These are phyloP conservation scores for Leccinum obscurum DNA, from an alignment of 768 basidiomycete genomes.

Conservation along the genomic window DNA sequence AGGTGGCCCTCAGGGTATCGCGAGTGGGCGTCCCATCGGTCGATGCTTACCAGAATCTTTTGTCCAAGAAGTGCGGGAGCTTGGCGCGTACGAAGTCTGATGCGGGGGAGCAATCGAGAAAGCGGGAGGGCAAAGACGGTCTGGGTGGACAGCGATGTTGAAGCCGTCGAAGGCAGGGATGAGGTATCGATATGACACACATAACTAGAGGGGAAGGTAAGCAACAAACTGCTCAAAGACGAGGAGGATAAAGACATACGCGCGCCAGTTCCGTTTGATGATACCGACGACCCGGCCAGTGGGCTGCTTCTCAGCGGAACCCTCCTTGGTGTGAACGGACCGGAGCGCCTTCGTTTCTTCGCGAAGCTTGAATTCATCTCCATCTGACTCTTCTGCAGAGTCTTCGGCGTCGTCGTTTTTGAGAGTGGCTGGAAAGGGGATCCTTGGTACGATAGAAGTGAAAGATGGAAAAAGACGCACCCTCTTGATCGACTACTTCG, in stretches of 20 bases:
- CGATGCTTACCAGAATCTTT: conserved; percentile 95
- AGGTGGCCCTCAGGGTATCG: conserved; percentile 98
- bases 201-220: conserved; percentile 58
- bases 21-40: conserved; percentile 84
- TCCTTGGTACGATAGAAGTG: not conserved
- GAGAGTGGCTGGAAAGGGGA: conserved; percentile 56
- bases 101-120: conserved; percentile 87
- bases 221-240: conserved; percentile 29
- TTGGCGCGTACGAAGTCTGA: conserved; percentile 92
- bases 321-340: conserved; percentile 24
- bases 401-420: conserved; percentile 87
- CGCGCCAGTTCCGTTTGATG: conserved; percentile 94
- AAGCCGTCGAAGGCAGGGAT: conserved; percentile 75
- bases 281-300: conserved; percentile 92
- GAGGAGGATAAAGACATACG: conserved; percentile 50
- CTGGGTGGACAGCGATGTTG: conserved; percentile 82
- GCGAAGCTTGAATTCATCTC: conserved; percentile 36
- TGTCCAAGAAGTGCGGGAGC: conserved; percentile 85
- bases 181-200: conserved; percentile 95
- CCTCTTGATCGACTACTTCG: conserved; percentile 92
- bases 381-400: conserved; percentile 59
- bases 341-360: conserved; percentile 44
- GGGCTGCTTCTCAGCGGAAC: conserved; percentile 69
- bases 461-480: conserved; percentile 41
- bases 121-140: conserved; percentile 95